phyloP scores from a whole-genome alignment of 2,329 filamentous ascomycete species.

The Nemania diffusa region DNA sequence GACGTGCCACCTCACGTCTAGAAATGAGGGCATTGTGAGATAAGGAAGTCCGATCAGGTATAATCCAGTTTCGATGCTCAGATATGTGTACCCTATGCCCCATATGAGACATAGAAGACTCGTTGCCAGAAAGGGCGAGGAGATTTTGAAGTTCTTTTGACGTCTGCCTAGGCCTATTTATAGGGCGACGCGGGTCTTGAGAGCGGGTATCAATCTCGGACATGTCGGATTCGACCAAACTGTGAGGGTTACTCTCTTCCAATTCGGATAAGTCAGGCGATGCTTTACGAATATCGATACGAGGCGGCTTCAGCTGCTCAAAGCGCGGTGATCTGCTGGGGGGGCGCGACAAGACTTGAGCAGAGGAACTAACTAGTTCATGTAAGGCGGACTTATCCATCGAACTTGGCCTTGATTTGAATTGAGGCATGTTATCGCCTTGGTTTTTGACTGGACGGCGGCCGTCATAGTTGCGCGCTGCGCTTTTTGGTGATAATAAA shows the following conservation, averaged over 20 bases:
- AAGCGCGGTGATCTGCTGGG: slow-evolving; percentile 58
- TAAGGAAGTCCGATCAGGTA: slow-evolving; percentile 56
- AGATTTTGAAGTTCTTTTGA: slow-evolving; percentile 53
- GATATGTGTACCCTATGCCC: slow-evolving; percentile 30
- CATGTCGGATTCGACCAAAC: slow-evolving; percentile 48
- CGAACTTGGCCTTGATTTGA: slow-evolving; percentile 53
- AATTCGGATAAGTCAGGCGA: slow-evolving; percentile 52
- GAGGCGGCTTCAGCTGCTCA: slow-evolving; percentile 61
- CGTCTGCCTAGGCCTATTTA: slow-evolving; percentile 47
- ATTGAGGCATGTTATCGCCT: slow-evolving; percentile 63
- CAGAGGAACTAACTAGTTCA: slow-evolving; percentile 35
- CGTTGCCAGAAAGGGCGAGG: slow-evolving; percentile 44
- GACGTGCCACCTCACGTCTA: slow-evolving; percentile 81
- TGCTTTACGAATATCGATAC: slow-evolving; percentile 58
- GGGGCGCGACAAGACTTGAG: slow-evolving; percentile 44
- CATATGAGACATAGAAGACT: slow-evolving; percentile 11
- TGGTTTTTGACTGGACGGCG: slow-evolving; percentile 56
- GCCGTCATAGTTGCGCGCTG: slow-evolving; percentile 47
- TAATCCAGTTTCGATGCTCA: slow-evolving; percentile 59
- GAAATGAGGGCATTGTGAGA: slow-evolving; percentile 59
- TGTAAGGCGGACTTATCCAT: slow-evolving; percentile 38
- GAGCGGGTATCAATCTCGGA: slow-evolving; percentile 54
- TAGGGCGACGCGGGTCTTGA: slow-evolving; percentile 41
- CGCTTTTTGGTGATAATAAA: slow-evolving; percentile 51
- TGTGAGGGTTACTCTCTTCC: slow-evolving; percentile 34